A percentile compares a stretch with the other conserved stretches of the same genome.
These are phyloP conservation scores for Pleurotus cornucopiae DNA, from an alignment of 768 basidiomycete species.

Conservation along the genomic window DNA sequence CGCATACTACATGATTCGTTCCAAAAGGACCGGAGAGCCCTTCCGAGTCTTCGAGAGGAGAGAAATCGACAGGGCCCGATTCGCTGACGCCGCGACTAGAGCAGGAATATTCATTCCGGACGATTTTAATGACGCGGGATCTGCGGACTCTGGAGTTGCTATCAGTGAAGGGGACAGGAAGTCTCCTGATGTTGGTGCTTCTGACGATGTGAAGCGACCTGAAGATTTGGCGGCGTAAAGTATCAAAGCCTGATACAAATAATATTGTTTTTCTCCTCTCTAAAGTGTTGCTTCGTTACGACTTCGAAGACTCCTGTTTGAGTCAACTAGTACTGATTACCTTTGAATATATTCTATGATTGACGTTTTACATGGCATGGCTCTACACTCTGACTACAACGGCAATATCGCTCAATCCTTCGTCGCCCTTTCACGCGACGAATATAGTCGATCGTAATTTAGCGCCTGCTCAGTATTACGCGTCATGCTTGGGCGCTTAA, in stretches of 20 bases:
- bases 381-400: too few species aligned
- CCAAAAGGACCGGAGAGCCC: neutral
- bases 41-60: neutral
- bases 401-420: too few species aligned
- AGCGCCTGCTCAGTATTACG: slow-evolving; percentile 12
- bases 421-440: too few species aligned
- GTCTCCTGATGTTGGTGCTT: neutral
- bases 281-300: too few species aligned
- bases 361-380: too few species aligned
- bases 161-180: neutral
- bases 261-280: too few species aligned
- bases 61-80: slow-evolving; percentile 3
- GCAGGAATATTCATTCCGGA: slow-evolving; percentile 1
- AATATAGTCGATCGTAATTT: too few species aligned
- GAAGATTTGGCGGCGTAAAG: neutral
- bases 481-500: slow-evolving; percentile 22
- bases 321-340: too few species aligned
- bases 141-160: neutral
- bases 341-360: too few species aligned
- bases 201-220: neutral
- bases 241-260: too few species aligned
- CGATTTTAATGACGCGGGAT: neutral
- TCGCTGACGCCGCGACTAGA: slow-evolving; percentile 4
- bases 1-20: neutral
- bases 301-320: too few species aligned